Evolutionary conservation across 306 rosid species (phyloP).

Genomic region (Mimosa bimucronata): DNA sequence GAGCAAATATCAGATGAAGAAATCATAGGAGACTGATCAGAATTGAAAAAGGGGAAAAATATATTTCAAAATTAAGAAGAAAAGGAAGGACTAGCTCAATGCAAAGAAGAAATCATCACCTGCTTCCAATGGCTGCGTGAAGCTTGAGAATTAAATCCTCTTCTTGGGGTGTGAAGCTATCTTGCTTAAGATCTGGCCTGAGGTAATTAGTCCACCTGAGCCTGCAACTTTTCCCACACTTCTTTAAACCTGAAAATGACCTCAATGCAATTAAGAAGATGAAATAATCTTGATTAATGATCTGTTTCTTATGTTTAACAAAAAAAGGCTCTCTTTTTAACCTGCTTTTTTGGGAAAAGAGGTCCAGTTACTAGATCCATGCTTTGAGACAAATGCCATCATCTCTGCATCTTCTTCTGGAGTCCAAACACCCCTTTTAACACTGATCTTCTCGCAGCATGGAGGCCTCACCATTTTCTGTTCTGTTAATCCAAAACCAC

Average conservation of each 20-base stretch:
- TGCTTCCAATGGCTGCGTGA: constrained; percentile 97
- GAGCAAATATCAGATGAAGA: neutral
- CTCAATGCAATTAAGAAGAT: constrained; percentile 16
- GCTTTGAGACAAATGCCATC: constrained; percentile 57
- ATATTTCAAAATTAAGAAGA: neutral
- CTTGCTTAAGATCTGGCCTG: constrained; percentile 65
- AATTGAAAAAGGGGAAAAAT: constrained; percentile 4
- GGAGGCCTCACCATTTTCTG: constrained; percentile 67
- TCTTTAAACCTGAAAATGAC: constrained; percentile 57
- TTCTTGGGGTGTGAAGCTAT: constrained; percentile 77
- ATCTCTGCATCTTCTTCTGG: constrained; percentile 69
- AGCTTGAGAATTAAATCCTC: constrained; percentile 86
- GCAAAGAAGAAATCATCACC: constrained; percentile 53
- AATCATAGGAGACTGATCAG: neutral
- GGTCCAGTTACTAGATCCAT: constrained; percentile 67
- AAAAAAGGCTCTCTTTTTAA: constrained; percentile 3
- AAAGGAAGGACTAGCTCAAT: neutral
- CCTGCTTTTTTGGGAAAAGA: constrained; percentile 74
- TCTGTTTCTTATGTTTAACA: neutral
- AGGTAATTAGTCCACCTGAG: constrained; percentile 64
- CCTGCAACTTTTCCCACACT: constrained; percentile 84
- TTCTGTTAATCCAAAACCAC: constrained; percentile 34
- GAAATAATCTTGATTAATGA: constrained; percentile 22
- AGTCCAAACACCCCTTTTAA: constrained; percentile 56
- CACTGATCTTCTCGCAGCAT: constrained; percentile 57